These are phyloP conservation scores for Amylostereum areolatum DNA, from an alignment of 1,284 basidiomycete species.

Conservation along the genomic window DNA sequence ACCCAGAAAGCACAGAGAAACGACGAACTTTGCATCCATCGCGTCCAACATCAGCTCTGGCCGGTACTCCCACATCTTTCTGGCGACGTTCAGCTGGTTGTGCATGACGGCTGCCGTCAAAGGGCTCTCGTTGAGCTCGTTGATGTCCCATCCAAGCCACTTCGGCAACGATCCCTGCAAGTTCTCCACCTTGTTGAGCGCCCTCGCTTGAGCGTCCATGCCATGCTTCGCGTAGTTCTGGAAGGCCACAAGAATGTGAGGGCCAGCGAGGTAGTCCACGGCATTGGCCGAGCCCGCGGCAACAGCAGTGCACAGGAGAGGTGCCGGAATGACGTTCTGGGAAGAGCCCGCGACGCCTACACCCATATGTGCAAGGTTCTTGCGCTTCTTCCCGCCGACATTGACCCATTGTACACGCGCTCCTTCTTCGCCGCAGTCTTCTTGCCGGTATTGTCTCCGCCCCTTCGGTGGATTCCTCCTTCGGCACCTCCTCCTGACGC, in stretches of 20 bases:
- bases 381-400: slow-evolving; percentile 54
- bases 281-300: slow-evolving; percentile 24
- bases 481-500: too few relatives aligned
- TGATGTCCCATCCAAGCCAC: slow-evolving; percentile 43
- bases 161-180: slow-evolving; percentile 34
- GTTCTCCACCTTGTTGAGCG: slow-evolving; percentile 28
- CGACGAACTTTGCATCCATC: slow-evolving; percentile 35
- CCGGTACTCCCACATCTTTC: slow-evolving; percentile 34
- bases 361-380: slow-evolving; percentile 40
- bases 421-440: slow-evolving; percentile 26
- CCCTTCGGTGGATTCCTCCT: slow-evolving; percentile 17
- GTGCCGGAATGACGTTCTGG: slow-evolving; percentile 10
- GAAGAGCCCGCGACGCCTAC: slow-evolving; percentile 29
- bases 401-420: slow-evolving; percentile 49
- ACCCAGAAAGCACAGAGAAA: background rate
- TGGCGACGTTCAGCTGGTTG: slow-evolving; percentile 30
- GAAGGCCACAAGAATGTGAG: slow-evolving; percentile 29
- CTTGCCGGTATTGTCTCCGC: too few relatives aligned
- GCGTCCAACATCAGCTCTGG: slow-evolving; percentile 32
- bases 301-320: slow-evolving; percentile 42
- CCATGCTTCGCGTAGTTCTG: slow-evolving; percentile 37
- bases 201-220: slow-evolving; percentile 32
- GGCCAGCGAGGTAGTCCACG: slow-evolving; percentile 39
- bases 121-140: slow-evolving; percentile 41
- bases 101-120: slow-evolving; percentile 35